Conservation (phyloP, 1,139 yeast species). For the Suhomyces bribrorum region DNA sequence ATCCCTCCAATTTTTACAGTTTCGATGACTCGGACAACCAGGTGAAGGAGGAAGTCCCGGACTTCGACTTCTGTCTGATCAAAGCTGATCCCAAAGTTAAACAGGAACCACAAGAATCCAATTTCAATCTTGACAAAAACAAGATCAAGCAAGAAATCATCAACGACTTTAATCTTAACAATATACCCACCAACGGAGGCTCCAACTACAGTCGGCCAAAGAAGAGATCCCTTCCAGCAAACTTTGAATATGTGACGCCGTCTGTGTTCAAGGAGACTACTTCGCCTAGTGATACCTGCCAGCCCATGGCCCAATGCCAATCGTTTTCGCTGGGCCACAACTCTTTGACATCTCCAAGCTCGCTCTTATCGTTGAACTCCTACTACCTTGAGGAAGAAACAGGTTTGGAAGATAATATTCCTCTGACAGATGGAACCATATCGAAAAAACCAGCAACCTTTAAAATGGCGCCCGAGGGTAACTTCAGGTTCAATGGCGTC, state of each 20-base stretch:
- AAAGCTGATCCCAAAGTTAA: constrained; percentile 36
- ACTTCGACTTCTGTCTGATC: constrained; percentile 4
- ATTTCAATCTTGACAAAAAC: constrained; percentile 24
- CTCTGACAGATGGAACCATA: constrained; percentile 3
- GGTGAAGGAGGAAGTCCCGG: not conserved
- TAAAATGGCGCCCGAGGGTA: constrained; percentile 12
- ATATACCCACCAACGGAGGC: constrained; percentile 29
- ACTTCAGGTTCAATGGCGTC: constrained; percentile 8
- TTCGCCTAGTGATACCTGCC: constrained; percentile 4
- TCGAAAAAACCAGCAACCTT: constrained; percentile 7
- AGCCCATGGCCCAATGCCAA: constrained; percentile 9
- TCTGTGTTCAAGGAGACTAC: constrained; percentile 4
- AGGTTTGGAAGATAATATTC: constrained; percentile 12
- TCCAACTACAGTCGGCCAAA: constrained; percentile 8
- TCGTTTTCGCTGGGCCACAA: constrained; percentile 15
- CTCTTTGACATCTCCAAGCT: constrained; percentile 38
- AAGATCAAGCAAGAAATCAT: constrained; percentile 44
- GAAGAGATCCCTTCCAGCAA: constrained; percentile 10
- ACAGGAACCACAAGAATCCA: constrained; percentile 25
- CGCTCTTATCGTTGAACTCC: constrained; percentile 36
- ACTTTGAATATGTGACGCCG: constrained; percentile 14
- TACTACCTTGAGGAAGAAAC: constrained; percentile 23
- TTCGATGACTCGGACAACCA: not conserved
- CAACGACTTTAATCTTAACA: constrained; percentile 42
- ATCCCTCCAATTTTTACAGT: constrained; percentile 4